Evolutionary conservation across 1,284 basidiomycete genomes (phyloP).

Genomic region (Lignosus rhinocerotis): DNA sequence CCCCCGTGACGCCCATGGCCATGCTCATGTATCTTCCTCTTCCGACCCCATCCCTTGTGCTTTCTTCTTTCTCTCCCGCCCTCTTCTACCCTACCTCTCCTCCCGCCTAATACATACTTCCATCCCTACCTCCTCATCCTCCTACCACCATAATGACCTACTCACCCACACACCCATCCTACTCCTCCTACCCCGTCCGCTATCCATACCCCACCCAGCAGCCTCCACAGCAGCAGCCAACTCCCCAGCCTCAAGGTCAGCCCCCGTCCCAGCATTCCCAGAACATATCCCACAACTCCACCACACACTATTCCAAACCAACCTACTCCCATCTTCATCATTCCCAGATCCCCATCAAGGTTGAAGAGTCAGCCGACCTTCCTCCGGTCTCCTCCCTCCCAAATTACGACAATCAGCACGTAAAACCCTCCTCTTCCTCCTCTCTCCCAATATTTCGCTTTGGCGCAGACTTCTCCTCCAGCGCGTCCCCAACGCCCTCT

Average conservation of each 20-base stretch:
- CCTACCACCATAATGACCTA: constrained; percentile 26
- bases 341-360: constrained; percentile 27
- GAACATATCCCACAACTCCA: not conserved
- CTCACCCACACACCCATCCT: constrained; percentile 23
- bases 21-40: constrained; percentile 13
- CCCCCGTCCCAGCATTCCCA: constrained; percentile 16
- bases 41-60: not conserved
- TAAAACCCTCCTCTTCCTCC: constrained; percentile 18
- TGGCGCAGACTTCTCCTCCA: constrained; percentile 27
- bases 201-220: constrained; percentile 27
- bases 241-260: constrained; percentile 1
- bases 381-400: constrained; percentile 22
- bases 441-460: constrained; percentile 31
- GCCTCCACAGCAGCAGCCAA: constrained; percentile 8
- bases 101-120: constrained; percentile 21
- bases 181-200: constrained; percentile 25
- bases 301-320: constrained; percentile 24
- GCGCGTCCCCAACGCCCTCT: constrained; percentile 26
- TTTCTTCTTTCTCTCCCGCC: constrained; percentile 7
- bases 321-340: constrained; percentile 23
- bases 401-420: constrained; percentile 23
- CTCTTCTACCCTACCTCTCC: constrained; percentile 11
- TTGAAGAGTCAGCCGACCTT: constrained; percentile 31
- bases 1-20: constrained; percentile 5
- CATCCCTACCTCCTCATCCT: constrained; percentile 6